Base-by-base conservation (phyloP, 129 eudicot genomes). In the Tagetes patula region DNA sequence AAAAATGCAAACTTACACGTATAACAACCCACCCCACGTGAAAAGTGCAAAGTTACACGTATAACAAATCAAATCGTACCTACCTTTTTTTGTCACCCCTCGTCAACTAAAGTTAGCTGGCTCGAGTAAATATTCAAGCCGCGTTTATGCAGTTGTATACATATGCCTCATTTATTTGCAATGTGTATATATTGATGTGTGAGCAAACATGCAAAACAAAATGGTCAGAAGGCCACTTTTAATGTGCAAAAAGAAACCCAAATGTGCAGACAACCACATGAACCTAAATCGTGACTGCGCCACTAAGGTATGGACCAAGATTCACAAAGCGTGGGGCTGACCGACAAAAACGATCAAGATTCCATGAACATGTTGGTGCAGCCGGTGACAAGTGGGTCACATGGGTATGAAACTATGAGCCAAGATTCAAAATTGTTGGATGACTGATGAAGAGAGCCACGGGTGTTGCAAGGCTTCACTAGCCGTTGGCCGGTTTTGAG, bases 401-500 rank as follows among this genome's bases (percentile, higher is more conserved):
- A 10, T n/a, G 39, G 69, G 33, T 42, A 75, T 53, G 80, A 38
- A 66, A 30, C 56, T 42, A 75, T 53, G 80, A 38, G 53, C 39
- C 56, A 70, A 46, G 65, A 49, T 70, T 77, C 40, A 61, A 27
- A 56, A 9, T 58, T 58, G 67, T 10, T 54, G 50, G 47, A 39
- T 10, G 70, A 76, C 27, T 7, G 70, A 60, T 54, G 69, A 78
- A 37, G 88, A 82, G 71, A 94, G 97, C 99, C 99, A 94, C 31
- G 97, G 97, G 72, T 94, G 99, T 40, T 80, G 79, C 59, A 94
- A 82, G 37, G 99, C 99, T 79, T 94, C 94, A 69, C 75, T 83
- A 59, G 97, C 99, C 14, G 96, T 88, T 3, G 89, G 93, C 38
- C 99, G 88, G 65, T 77, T 83, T 55, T 81, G 75, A 12, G 99